A percentile compares a stretch with the other conserved stretches of the same genome.
phyloP scores from a whole-genome alignment of 768 basidiomycete species.

The Tephrocybe sp. region DNA sequence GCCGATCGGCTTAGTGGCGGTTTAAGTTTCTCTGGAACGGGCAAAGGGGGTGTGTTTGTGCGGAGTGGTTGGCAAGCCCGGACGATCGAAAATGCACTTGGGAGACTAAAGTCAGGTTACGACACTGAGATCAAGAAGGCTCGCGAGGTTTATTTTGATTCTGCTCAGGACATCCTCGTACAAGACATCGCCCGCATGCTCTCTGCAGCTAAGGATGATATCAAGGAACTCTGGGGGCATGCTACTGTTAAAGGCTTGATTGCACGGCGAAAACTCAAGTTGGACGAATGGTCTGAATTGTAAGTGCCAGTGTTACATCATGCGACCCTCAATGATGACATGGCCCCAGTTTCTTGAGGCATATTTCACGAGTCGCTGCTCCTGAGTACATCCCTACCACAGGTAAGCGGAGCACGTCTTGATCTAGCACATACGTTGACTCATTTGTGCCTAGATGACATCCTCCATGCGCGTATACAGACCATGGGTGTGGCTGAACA shows the following conservation, averaged over 20 bases:
- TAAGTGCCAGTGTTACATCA: constrained; percentile 38
- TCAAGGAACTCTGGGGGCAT: constrained; percentile 72
- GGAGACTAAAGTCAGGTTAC: constrained; percentile 34
- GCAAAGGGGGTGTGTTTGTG: constrained; percentile 73
- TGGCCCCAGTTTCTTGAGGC: constrained; percentile 63
- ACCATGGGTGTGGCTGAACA: constrained; percentile 90
- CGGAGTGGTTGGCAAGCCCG: constrained; percentile 82
- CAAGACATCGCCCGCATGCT: constrained; percentile 64
- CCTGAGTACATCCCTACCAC: constrained; percentile 73
- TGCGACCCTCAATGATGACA: constrained; percentile 14
- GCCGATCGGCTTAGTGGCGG: constrained; percentile 77
- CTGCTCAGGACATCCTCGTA: constrained; percentile 53
- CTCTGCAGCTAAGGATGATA: constrained; percentile 58
- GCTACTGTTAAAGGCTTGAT: constrained; percentile 71
- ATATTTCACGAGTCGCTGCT: constrained; percentile 71
- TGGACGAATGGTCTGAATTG: constrained; percentile 92
- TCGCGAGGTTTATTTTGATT: constrained; percentile 30
- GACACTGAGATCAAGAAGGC: constrained; percentile 32
- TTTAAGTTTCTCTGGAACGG: constrained; percentile 70
- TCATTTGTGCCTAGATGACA: constrained; percentile 59
- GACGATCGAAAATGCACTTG: constrained; percentile 54
- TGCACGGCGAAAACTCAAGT: constrained; percentile 63
- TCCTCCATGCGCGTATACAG: constrained; percentile 86
- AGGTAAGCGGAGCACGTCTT: constrained; percentile 39
- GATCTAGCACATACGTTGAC: constrained; percentile 29